Evolutionary conservation across 805 yeast species (phyloP), one percentile per base, ranked within the genome.

Genomic region (Starmerella cellae): DNA sequence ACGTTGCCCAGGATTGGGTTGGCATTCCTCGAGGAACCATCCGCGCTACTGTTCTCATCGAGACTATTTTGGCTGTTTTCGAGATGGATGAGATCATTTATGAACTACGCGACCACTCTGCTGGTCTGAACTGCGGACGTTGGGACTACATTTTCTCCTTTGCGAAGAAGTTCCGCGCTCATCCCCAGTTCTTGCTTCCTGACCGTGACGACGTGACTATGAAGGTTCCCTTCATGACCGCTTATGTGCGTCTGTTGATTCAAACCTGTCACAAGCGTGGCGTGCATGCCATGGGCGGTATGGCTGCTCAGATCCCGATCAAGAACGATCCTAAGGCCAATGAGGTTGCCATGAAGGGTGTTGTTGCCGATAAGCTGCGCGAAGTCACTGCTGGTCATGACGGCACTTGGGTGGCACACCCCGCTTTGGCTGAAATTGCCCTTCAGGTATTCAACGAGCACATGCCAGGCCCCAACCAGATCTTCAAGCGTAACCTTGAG

Each of bases 401-500:
- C 60, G 80, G 82, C 27, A 75, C 82, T 54, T 77, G 83, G 83
- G 79, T 77, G 51, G 83, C 83, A 35, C 83, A 77, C 61, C 83
- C 83, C 17, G 79, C 76, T 27, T 69, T 77, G 57, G 83, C 78
- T 22, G 68, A 70, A 20, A 71, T 75, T 52, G 82, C 78, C 26
- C 66, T 73, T 53, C 71, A 73, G 61, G 81, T 77, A 31, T 77
- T 77, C 69, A 75, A 78, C 64, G 74, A 77, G 66, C 70, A 74
- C 64, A 77, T 77, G 83, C 78, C 77, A 52, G 77, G 80, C 32
- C 80, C 82, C 44, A 77, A 77, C 66, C 83, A 77, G 62, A 73
- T 77, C 63, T 74, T 66, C 59, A 67, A 65, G 41, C 74, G 66
- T 45, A 55, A 65, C 37, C 69, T 64, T 41, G 73, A 70, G 53